Evolutionary conservation across 352 stramenopile genomes (phyloP).

Genomic region (Pythium insidiosum): DNA sequence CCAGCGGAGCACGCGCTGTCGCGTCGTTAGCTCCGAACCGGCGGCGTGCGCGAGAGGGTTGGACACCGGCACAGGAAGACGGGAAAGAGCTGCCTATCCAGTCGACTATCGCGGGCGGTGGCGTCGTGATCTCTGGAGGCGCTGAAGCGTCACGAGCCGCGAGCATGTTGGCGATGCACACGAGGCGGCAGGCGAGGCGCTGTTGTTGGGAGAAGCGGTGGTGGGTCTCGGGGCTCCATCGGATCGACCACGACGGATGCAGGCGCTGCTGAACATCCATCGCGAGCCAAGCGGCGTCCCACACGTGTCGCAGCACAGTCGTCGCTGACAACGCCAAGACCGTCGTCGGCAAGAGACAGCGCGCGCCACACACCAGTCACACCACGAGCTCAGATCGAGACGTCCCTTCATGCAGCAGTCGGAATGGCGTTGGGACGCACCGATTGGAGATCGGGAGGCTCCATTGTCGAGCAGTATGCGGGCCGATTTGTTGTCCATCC

Average conservation of each 20-base stretch:
- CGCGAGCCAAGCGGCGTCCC: constrained; percentile 22
- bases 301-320: constrained; percentile 13
- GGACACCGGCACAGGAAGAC: not conserved
- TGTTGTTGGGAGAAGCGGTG: constrained; percentile 37
- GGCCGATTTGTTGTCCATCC: constrained; percentile 30
- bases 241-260: constrained; percentile 37
- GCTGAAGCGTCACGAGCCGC: too few species aligned
- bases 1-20: constrained; percentile 34
- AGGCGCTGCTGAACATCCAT: constrained; percentile 37
- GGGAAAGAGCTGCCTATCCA: too few species aligned
- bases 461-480: constrained; percentile 34
- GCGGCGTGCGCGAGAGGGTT: not conserved
- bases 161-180: constrained; percentile 37
- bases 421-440: too few species aligned
- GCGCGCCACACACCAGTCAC: not conserved
- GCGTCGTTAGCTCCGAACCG: too few species aligned
- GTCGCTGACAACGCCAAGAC: constrained; percentile 17
- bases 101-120: too few species aligned
- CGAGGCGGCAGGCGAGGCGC: constrained; percentile 40
- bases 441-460: constrained; percentile 43
- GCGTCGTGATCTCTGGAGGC: too few species aligned
- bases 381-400: too few species aligned
- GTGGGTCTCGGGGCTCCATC: constrained; percentile 50
- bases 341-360: not conserved
- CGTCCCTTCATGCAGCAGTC: too few species aligned